These are phyloP conservation scores for Saxispiralis lemnorum DNA, from an alignment of 495 filamentous ascomycete genomes.

Conservation along the genomic window DNA sequence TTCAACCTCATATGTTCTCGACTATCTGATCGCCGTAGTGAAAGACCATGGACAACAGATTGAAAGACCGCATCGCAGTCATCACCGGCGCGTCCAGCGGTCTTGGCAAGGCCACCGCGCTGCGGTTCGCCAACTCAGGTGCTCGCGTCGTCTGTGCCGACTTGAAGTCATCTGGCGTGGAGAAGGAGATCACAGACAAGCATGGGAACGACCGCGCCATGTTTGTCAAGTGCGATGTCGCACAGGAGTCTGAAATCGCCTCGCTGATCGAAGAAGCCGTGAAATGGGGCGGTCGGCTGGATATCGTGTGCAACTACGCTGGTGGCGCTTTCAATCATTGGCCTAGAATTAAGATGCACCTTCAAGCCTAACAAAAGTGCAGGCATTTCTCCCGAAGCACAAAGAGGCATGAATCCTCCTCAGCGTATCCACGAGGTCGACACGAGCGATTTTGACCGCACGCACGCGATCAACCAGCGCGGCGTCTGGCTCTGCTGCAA, in stretches of 20 bases:
- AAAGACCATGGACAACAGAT: constrained; percentile 1
- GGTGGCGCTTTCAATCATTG: neutral
- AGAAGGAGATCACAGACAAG: constrained; percentile 16
- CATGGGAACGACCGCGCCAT: constrained; percentile 24
- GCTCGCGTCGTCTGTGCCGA: constrained; percentile 31
- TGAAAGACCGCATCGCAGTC: constrained; percentile 23
- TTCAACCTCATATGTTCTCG: too few relatives aligned
- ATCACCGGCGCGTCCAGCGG: constrained; percentile 53
- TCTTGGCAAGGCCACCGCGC: constrained; percentile 40
- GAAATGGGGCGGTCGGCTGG: constrained; percentile 9
- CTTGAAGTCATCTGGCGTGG: constrained; percentile 21
- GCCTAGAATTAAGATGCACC: neutral
- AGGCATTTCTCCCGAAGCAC: neutral
- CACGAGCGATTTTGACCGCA: constrained; percentile 4
- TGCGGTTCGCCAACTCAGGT: constrained; percentile 9
- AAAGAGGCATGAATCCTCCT: neutral
- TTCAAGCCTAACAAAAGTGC: neutral
- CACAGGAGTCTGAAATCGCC: constrained; percentile 15
- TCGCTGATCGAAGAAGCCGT: constrained; percentile 12
- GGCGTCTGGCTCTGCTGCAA: constrained; percentile 17
- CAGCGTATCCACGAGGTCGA: constrained; percentile 1
- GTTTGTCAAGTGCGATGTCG: constrained; percentile 33
- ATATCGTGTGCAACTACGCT: constrained; percentile 16
- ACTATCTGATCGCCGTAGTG: too few relatives aligned
- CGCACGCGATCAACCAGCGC: constrained; percentile 11